phyloP scores from a whole-genome alignment of 805 yeast genomes.

The Candida silvicultrix region DNA sequence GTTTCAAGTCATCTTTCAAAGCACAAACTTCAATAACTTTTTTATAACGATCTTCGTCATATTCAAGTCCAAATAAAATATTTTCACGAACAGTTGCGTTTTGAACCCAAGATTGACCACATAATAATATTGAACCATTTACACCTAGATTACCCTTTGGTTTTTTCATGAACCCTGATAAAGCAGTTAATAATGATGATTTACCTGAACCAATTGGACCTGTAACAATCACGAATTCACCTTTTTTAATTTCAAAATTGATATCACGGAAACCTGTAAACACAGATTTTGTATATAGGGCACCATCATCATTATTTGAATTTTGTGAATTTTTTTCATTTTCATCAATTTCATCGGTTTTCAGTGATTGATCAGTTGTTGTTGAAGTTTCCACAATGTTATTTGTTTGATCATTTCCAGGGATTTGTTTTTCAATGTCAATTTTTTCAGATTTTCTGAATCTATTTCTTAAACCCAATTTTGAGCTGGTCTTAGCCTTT shows the following conservation, averaged over 20 bases:
- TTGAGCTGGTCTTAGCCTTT: constrained; percentile 5
- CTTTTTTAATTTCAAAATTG: constrained; percentile 40
- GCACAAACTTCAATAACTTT: constrained; percentile 81
- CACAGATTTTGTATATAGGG: constrained; percentile 11
- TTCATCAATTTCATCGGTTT: neutral
- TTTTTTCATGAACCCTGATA: constrained; percentile 58
- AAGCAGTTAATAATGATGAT: constrained; percentile 58
- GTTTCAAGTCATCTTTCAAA: constrained; percentile 61
- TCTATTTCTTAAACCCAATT: constrained; percentile 9
- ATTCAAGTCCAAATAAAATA: constrained; percentile 76
- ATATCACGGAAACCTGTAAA: constrained; percentile 44
- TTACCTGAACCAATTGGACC: constrained; percentile 80
- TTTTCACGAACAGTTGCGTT: constrained; percentile 87
- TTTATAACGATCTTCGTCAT: constrained; percentile 69
- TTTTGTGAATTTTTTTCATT: too few relatives aligned
- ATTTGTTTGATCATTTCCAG: neutral
- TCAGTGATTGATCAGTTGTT: neutral
- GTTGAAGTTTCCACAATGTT: neutral
- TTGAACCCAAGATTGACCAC: constrained; percentile 80
- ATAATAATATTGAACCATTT: constrained; percentile 39
- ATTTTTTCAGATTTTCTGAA: neutral
- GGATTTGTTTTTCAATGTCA: neutral
- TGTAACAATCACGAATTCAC: constrained; percentile 68
- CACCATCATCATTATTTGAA: neutral
- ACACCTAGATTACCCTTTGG: constrained; percentile 39